These are phyloP conservation scores for Delonix regia DNA, from an alignment of 306 rosid genomes.

Conservation along the genomic window DNA sequence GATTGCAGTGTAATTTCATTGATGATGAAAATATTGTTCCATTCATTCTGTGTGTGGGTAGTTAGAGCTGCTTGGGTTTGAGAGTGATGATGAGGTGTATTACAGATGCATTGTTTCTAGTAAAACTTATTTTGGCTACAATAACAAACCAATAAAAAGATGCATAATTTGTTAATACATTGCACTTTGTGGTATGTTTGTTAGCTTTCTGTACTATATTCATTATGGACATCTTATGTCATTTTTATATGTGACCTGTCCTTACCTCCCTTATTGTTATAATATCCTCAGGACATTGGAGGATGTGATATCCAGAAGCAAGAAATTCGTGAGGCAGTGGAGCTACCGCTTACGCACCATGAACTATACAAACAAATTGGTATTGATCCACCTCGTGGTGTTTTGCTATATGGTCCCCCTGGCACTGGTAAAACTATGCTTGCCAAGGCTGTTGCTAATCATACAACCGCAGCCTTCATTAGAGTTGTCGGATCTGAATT, in stretches of 20 bases:
- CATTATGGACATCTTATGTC: background rate
- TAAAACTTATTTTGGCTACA: background rate
- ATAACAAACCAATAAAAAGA: too few relatives aligned
- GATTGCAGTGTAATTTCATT: background rate
- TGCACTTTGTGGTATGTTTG: conserved; percentile 37
- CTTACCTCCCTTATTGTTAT: conserved; percentile 11
- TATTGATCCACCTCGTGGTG: conserved; percentile 99
- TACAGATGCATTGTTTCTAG: background rate
- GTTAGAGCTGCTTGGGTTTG: background rate
- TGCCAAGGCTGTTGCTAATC: conserved; percentile 97
- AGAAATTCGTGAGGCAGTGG: conserved; percentile 99
- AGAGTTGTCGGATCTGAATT: conserved; percentile 99
- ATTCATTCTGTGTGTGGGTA: background rate
- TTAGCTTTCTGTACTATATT: conserved; percentile 7
- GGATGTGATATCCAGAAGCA: conserved; percentile 99
- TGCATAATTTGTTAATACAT: background rate
- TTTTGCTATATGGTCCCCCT: conserved; percentile 93
- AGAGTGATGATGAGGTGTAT: background rate
- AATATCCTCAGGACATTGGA: conserved; percentile 75
- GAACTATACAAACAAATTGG: conserved; percentile 98
- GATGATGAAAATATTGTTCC: background rate
- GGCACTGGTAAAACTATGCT: conserved; percentile 99
- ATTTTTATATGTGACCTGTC: background rate
- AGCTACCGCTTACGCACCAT: conserved; percentile 95
- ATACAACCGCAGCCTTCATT: conserved; percentile 86